Evolutionary conservation across 169 alveolate genomes (phyloP).

Genomic region (Perkinsus chesapeaki): DNA sequence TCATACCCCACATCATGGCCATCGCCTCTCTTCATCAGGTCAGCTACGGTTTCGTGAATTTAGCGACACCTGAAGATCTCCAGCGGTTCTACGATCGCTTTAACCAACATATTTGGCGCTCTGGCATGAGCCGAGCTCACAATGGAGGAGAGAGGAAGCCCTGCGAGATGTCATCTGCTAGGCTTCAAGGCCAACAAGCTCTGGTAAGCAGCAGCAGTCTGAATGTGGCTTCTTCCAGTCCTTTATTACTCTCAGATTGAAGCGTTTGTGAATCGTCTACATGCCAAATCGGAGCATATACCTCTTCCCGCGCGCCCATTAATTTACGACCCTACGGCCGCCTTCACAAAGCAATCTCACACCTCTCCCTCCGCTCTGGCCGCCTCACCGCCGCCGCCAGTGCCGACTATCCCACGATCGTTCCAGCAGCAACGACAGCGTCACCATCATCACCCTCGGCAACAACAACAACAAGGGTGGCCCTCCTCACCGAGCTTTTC

Average conservation of each 20-base stretch:
- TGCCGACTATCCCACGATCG: background rate
- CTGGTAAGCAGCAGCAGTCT: background rate
- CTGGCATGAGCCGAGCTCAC: background rate
- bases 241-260: background rate
- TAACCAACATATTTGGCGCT: background rate
- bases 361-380: background rate
- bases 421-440: background rate
- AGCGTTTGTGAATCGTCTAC: background rate
- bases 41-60: background rate
- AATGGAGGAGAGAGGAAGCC: background rate
- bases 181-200: background rate
- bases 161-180: background rate
- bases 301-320: background rate
- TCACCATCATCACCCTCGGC: background rate
- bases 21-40: background rate
- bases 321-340: background rate
- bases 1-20: background rate
- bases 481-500: background rate
- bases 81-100: background rate
- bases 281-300: background rate
- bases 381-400: background rate
- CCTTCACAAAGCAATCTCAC: background rate
- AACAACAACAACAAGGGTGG: no score
- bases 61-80: background rate
- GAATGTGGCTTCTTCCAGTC: no score